Conservation (phyloP, 305 asterid genomes). For the Fraxinus xanthoxyloides region DNA sequence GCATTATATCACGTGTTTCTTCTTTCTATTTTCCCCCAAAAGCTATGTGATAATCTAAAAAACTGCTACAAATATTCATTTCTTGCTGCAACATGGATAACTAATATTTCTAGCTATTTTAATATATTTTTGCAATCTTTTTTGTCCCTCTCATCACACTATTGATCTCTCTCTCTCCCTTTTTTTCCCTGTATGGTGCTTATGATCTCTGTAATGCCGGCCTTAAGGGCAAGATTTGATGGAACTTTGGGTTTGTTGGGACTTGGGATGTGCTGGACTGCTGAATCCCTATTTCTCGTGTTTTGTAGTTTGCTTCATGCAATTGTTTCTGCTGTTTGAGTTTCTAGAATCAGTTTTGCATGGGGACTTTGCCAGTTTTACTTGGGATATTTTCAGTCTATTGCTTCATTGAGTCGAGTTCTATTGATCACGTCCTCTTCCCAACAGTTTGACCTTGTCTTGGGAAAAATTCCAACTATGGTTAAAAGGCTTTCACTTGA, state of each 20-base stretch:
- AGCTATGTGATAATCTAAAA: not conserved
- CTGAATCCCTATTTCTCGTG: not conserved
- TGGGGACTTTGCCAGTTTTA: conserved; percentile 22
- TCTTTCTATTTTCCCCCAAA: not conserved
- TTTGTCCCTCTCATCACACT: not conserved
- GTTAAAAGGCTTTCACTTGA: too few species aligned
- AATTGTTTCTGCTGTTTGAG: not conserved
- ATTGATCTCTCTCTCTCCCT: not conserved
- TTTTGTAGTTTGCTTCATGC: not conserved
- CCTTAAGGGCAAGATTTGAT: not conserved
- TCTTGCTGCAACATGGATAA: not conserved
- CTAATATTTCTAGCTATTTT: not conserved
- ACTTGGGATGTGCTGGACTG: not conserved
- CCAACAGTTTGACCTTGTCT: too few species aligned
- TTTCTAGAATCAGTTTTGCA: conserved; percentile 20
- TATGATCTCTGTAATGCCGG: conserved; percentile 22
- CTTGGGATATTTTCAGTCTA: conserved; percentile 16
- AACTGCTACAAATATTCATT: not conserved
- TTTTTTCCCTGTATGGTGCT: not conserved
- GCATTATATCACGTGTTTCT: not conserved
- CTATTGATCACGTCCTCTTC: too few species aligned
- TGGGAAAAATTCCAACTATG: too few species aligned
- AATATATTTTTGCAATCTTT: not conserved
- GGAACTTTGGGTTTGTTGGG: not conserved
- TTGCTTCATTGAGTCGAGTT: conserved; percentile 8